These are phyloP conservation scores for Suillus weaverae DNA, from an alignment of 768 basidiomycete genomes.

Conservation along the genomic window DNA sequence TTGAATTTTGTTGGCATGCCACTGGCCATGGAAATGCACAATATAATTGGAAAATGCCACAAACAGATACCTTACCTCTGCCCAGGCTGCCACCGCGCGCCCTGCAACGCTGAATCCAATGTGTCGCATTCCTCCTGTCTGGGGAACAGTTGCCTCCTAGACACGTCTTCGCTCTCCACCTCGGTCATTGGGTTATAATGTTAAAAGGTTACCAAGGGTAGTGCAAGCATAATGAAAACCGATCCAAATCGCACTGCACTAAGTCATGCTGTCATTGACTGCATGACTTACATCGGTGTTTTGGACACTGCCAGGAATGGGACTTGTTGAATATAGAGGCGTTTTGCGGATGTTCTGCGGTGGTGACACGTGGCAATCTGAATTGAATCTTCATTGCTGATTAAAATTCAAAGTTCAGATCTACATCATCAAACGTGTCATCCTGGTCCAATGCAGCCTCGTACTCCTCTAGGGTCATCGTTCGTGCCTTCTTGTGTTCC, in stretches of 20 bases:
- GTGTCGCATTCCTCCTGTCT: neutral
- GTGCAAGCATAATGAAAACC: neutral
- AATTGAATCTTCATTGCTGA: slow-evolving; percentile 12
- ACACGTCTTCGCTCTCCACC: neutral
- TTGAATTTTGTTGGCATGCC: neutral
- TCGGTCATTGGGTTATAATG: neutral
- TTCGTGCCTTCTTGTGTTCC: slow-evolving; percentile 42
- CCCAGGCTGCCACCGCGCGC: neutral
- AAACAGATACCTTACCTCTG: neutral
- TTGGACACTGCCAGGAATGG: neutral
- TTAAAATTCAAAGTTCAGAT: slow-evolving; percentile 28
- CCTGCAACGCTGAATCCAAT: neutral
- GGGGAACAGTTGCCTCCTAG: neutral
- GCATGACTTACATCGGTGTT: neutral
- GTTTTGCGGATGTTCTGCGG: neutral
- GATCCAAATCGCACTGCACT: neutral
- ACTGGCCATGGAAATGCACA: neutral
- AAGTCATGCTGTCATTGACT: neutral
- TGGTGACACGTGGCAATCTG: slow-evolving; percentile 3
- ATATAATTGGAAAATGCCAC: neutral
- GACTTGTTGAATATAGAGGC: neutral
- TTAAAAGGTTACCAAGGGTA: neutral
- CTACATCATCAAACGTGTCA: slow-evolving; percentile 45
- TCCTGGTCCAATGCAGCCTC: slow-evolving; percentile 52
- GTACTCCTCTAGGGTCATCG: slow-evolving; percentile 49